Evolutionary conservation across 2,329 filamentous ascomycete species (phyloP).

Genomic region (Bipolaris gigantea): DNA sequence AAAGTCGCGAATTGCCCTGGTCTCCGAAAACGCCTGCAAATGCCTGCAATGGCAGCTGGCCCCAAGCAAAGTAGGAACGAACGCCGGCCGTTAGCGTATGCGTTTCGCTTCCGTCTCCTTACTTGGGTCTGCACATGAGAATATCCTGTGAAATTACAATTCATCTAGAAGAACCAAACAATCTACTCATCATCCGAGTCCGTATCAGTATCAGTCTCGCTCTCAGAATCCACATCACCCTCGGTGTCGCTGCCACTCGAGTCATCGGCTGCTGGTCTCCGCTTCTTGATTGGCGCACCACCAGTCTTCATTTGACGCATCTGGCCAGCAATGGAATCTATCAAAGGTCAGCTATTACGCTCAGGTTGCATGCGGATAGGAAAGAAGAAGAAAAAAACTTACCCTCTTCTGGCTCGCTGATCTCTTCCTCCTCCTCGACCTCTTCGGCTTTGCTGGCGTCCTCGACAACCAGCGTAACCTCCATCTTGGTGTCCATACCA

Average conservation of each 20-base stretch:
- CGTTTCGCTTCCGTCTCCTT: background rate
- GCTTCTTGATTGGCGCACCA: conserved; percentile 57
- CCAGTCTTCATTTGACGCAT: conserved; percentile 85
- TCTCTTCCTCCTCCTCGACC: conserved; percentile 86
- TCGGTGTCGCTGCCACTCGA: conserved; percentile 66
- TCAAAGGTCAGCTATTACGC: conserved; percentile 29
- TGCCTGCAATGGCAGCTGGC: conserved; percentile 16
- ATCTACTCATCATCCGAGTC: conserved; percentile 46
- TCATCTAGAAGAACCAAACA: background rate
- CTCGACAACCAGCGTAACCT: conserved; percentile 86
- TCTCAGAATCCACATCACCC: conserved; percentile 61
- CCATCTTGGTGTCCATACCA: conserved; percentile 88
- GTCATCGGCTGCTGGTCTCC: conserved; percentile 60
- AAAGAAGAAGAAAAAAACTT: conserved; percentile 52
- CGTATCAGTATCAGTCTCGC: conserved; percentile 53
- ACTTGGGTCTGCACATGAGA: background rate
- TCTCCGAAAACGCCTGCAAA: conserved; percentile 33
- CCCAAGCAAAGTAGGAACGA: conserved; percentile 1
- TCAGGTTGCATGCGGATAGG: background rate
- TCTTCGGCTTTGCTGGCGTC: conserved; percentile 82
- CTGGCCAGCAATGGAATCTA: conserved; percentile 87
- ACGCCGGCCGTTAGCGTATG: conserved; percentile 6
- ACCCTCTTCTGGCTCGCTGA: conserved; percentile 98
- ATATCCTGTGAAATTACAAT: background rate
- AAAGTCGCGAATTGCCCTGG: background rate